These are phyloP conservation scores for Clonostachys sp. DNA, from an alignment of 2,329 filamentous ascomycete genomes.

Conservation along the genomic window DNA sequence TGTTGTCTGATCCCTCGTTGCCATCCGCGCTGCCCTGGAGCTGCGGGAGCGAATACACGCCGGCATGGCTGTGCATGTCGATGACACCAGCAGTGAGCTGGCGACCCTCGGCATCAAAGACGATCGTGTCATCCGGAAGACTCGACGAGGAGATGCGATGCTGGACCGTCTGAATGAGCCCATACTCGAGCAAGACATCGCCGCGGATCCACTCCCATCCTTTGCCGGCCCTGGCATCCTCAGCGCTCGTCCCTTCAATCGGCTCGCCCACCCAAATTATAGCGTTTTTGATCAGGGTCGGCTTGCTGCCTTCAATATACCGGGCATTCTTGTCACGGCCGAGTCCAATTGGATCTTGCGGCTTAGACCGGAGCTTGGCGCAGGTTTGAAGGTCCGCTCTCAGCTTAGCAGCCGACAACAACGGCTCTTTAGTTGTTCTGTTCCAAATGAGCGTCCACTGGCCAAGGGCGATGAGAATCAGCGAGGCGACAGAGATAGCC, in stretches of 20 bases:
- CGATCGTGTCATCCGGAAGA: constrained; percentile 39
- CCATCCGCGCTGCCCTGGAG: constrained; percentile 51
- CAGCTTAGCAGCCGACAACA: constrained; percentile 29
- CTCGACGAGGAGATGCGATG: constrained; percentile 30
- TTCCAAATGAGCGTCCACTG: constrained; percentile 38
- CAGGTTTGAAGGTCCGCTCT: constrained; percentile 51
- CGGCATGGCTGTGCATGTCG: constrained; percentile 68
- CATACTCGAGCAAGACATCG: constrained; percentile 58
- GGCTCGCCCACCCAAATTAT: constrained; percentile 65
- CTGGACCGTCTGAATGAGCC: constrained; percentile 53
- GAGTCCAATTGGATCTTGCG: constrained; percentile 48
- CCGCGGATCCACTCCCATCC: constrained; percentile 55
- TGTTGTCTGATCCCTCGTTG: constrained; percentile 60
- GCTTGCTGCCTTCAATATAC: constrained; percentile 51
- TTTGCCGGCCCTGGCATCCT: constrained; percentile 51
- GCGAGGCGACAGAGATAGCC: constrained; percentile 36
- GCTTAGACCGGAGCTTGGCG: constrained; percentile 46
- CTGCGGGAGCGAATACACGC: constrained; percentile 51
- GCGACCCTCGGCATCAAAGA: constrained; percentile 56
- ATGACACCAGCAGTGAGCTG: constrained; percentile 63
- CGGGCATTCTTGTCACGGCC: constrained; percentile 57
- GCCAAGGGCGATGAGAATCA: constrained; percentile 45
- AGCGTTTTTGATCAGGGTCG: constrained; percentile 62
- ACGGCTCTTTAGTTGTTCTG: constrained; percentile 10
- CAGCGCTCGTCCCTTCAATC: constrained; percentile 36